phyloP scores from a whole-genome alignment of 1,284 basidiomycete species.

The Cryptococcus maquisensis region DNA sequence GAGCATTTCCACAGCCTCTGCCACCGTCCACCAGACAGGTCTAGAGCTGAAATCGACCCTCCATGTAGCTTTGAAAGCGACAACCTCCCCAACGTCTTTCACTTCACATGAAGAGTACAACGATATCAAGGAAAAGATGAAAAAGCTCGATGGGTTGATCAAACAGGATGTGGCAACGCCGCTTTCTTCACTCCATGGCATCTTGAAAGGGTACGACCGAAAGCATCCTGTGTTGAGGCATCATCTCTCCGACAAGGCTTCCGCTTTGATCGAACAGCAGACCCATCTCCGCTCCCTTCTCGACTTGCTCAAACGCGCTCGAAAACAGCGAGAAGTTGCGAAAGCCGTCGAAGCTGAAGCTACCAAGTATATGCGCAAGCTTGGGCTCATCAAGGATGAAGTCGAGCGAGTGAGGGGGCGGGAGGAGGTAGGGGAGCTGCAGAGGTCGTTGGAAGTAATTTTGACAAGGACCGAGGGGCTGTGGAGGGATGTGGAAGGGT shows the following conservation, averaged over 20 bases:
- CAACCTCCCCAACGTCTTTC: background rate
- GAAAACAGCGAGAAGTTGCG: conserved; percentile 12
- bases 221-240: background rate
- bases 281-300: background rate
- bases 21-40: background rate
- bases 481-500: background rate
- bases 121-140: background rate
- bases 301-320: conserved; percentile 6
- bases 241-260: background rate
- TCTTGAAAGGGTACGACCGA: background rate
- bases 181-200: background rate
- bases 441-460: background rate
- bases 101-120: background rate
- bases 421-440: background rate
- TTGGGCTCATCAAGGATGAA: background rate
- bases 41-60: background rate
- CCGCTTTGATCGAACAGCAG: background rate
- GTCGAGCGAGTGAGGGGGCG: background rate
- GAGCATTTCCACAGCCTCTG: background rate
- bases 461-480: conserved; percentile 1
- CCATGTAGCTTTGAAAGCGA: too few species aligned
- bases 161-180: background rate
- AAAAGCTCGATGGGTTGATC: background rate
- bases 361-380: background rate
- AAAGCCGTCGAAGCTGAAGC: conserved; percentile 13